A percentile compares a stretch with the other conserved stretches of the same genome.
Conservation (phyloP, 2,329 filamentous ascomycete genomes). For the Anthostomella pinea region DNA sequence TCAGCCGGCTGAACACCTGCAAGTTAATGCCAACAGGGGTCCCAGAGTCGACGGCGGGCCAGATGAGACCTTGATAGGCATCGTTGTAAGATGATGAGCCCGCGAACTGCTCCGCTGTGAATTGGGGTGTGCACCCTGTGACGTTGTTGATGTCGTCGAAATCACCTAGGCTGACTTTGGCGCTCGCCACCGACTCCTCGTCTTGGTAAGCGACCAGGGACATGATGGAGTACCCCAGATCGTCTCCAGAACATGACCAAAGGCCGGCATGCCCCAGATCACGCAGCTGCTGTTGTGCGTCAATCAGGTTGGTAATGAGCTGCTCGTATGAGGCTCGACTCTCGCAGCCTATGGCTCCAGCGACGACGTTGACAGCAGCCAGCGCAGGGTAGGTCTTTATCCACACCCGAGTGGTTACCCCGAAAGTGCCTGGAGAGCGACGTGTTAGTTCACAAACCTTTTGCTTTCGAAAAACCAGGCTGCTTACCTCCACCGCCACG, state of each 20-base stretch:
- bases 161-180: not conserved
- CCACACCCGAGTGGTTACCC: conserved; percentile 6
- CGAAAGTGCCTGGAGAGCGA: conserved; percentile 4
- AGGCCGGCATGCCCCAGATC: conserved; percentile 1
- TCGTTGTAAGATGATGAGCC: conserved; percentile 8
- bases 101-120: conserved; percentile 1
- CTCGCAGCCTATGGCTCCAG: conserved; percentile 3
- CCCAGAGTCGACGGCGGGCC: conserved; percentile 1
- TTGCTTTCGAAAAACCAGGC: not conserved
- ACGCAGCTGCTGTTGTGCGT: not conserved
- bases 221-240: conserved; percentile 1
- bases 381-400: conserved; percentile 2
- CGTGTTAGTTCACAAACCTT: too few species aligned
- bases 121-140: not conserved
- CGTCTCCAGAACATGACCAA: not conserved
- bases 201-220: conserved; percentile 1
- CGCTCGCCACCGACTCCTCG: not conserved
- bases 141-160: not conserved
- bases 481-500: conserved; percentile 3
- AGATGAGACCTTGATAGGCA: conserved; percentile 2
- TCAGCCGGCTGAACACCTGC: conserved; percentile 1
- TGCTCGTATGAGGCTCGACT: conserved; percentile 1
- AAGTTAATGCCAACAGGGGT: conserved; percentile 3
- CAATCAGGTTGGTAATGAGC: conserved; percentile 3
- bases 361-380: conserved; percentile 4